These are phyloP conservation scores for Fragaria iinumae DNA, from an alignment of 306 rosid genomes.

Conservation along the genomic window DNA sequence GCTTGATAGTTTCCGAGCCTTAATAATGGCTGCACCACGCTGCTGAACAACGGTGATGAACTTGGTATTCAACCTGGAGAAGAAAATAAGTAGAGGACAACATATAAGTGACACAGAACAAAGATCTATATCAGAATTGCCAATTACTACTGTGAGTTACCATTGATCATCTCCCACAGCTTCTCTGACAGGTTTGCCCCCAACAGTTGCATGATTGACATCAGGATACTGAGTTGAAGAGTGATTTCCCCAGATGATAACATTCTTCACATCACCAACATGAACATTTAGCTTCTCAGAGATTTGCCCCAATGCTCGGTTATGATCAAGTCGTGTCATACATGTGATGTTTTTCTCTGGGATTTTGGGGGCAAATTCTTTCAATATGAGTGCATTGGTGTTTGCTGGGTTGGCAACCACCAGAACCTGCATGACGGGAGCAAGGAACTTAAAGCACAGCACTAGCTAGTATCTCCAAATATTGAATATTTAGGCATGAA, in stretches of 20 bases:
- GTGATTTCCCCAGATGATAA: slow-evolving; percentile 90
- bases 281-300: slow-evolving; percentile 68
- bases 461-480: background rate
- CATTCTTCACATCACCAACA: slow-evolving; percentile 74
- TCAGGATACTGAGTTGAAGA: slow-evolving; percentile 96
- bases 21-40: slow-evolving; percentile 61
- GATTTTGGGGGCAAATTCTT: slow-evolving; percentile 82
- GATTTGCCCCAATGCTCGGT: slow-evolving; percentile 86
- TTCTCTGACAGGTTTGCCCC: slow-evolving; percentile 51
- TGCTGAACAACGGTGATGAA: slow-evolving; percentile 71
- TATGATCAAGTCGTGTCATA: slow-evolving; percentile 88
- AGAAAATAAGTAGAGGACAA: background rate
- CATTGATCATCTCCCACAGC: slow-evolving; percentile 57
- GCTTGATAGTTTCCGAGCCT: slow-evolving; percentile 60
- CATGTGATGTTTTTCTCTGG: slow-evolving; percentile 79
- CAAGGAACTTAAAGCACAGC: slow-evolving; percentile 5
- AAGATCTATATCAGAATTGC: background rate
- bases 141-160: slow-evolving; percentile 28
- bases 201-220: slow-evolving; percentile 74
- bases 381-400: slow-evolving; percentile 83
- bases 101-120: background rate
- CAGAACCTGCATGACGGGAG: slow-evolving; percentile 49
- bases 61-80: slow-evolving; percentile 60
- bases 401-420: slow-evolving; percentile 97
- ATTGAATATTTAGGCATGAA: background rate